Percentiles rank a stretch among this genome's conserved stretches.
These are phyloP conservation scores for Sarocladiaceae sp. DNA, from an alignment of 2,329 filamentous ascomycete species.

Conservation along the genomic window DNA sequence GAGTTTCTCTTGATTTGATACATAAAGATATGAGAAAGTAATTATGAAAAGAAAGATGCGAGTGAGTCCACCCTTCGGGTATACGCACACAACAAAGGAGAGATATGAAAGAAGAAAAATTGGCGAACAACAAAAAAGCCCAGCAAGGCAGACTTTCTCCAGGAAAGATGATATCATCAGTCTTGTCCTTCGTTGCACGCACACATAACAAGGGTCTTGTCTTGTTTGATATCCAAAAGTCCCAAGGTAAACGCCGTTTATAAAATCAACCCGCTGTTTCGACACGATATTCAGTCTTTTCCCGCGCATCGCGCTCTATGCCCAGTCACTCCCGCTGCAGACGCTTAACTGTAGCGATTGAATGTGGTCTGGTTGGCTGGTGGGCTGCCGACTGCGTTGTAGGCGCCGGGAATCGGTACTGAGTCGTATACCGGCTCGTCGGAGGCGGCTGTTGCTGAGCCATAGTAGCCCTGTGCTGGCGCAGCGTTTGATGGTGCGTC, in stretches of 20 bases:
- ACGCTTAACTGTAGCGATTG: conserved; percentile 6
- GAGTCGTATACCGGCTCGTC: conserved; percentile 81
- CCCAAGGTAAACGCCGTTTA: conserved; percentile 2
- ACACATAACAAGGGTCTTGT: too few relatives aligned
- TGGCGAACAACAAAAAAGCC: conserved; percentile 7
- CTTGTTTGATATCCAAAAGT: conserved; percentile 18
- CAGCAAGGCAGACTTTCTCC: conserved; percentile 11
- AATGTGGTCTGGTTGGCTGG: conserved; percentile 41
- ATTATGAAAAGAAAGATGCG: background rate
- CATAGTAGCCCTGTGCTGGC: conserved; percentile 23
- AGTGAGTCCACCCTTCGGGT: background rate
- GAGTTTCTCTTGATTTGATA: background rate
- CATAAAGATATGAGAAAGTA: background rate
- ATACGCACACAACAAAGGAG: conserved; percentile 1
- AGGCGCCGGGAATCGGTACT: conserved; percentile 86
- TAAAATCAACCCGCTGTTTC: background rate
- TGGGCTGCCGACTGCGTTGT: conserved; percentile 54
- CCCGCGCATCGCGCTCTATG: background rate
- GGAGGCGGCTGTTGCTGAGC: conserved; percentile 47
- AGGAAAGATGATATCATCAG: conserved; percentile 4
- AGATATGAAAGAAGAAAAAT: background rate
- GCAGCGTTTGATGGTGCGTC: conserved; percentile 36
- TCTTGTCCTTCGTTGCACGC: conserved; percentile 1
- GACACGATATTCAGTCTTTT: background rate
- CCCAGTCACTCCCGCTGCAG: conserved; percentile 17